Evolutionary conservation across 306 rosid genomes (phyloP).

Genomic region (Dalbergia cultrata): DNA sequence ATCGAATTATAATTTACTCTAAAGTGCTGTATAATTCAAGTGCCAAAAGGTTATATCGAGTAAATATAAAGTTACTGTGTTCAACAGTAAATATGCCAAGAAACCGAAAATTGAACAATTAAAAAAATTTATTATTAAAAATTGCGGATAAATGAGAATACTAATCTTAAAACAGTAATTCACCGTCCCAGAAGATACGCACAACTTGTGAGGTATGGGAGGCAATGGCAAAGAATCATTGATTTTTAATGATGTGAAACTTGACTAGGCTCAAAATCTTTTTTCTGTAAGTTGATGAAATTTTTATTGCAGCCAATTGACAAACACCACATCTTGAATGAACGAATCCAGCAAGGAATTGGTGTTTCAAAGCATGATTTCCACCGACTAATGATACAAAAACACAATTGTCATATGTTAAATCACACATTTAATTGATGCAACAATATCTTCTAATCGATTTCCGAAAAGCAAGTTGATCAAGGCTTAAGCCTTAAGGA

Average conservation of each 20-base stretch:
- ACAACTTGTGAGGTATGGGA: neutral
- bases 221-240: slow-evolving; percentile 3
- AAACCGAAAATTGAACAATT: too few relatives aligned
- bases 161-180: neutral
- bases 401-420: neutral
- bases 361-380: slow-evolving; percentile 12
- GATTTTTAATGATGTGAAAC: neutral
- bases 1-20: neutral
- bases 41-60: too few relatives aligned
- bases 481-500: neutral
- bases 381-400: neutral
- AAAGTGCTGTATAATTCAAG: neutral
- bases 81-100: too few relatives aligned
- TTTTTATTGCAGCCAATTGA: neutral
- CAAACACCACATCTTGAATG: neutral
- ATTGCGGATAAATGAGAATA: neutral
- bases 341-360: slow-evolving; percentile 19
- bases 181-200: neutral
- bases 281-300: neutral
- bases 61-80: too few relatives aligned
- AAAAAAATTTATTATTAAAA: too few relatives aligned
- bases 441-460: neutral
- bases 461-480: neutral
- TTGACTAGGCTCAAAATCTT: neutral
- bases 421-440: slow-evolving; percentile 4